Conservation (phyloP, 2,329 filamentous ascomycete genomes). For the Pezizomycotina sp. region DNA sequence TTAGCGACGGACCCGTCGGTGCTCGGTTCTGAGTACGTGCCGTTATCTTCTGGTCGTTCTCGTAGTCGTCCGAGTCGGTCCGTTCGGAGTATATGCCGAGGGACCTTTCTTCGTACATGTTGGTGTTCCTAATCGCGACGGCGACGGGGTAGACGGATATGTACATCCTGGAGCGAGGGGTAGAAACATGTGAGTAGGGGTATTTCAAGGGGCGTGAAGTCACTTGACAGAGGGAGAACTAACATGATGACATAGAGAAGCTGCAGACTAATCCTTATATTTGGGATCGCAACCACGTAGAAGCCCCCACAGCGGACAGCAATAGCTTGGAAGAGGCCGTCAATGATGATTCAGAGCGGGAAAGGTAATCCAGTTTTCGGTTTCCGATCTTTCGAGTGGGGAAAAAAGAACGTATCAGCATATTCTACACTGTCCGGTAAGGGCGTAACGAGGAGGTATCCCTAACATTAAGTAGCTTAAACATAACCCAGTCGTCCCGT, state of each 20-base stretch:
- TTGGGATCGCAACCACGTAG: slow-evolving; percentile 34
- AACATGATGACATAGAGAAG: slow-evolving; percentile 40
- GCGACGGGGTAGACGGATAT: slow-evolving; percentile 41
- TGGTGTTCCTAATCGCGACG: slow-evolving; percentile 38
- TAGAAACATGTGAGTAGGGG: neutral
- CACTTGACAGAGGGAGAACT: slow-evolving; percentile 8
- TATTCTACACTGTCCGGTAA: too few relatives aligned
- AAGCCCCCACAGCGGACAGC: slow-evolving; percentile 38
- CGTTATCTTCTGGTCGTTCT: slow-evolving; percentile 16
- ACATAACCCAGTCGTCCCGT: slow-evolving; percentile 32
- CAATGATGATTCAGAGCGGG: too few relatives aligned
- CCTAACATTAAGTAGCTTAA: slow-evolving; percentile 3
- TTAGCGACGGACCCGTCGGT: neutral
- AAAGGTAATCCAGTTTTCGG: too few relatives aligned
- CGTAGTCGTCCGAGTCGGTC: slow-evolving; percentile 16
- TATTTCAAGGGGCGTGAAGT: neutral
- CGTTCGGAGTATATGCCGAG: slow-evolving; percentile 39
- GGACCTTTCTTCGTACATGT: slow-evolving; percentile 40
- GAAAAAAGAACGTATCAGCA: too few relatives aligned
- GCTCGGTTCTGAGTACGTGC: slow-evolving; percentile 19
- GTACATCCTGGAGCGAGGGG: slow-evolving; percentile 33
- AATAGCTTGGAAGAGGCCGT: slow-evolving; percentile 39
- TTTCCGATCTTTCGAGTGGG: too few relatives aligned
- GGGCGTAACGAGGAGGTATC: too few relatives aligned
- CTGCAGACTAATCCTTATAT: slow-evolving; percentile 35